A percentile compares a stretch with the other conserved stretches of the same genome.
Evolutionary conservation across 1,139 yeast species (phyloP).

Genomic region (Pneumocystis wakefieldiae): DNA sequence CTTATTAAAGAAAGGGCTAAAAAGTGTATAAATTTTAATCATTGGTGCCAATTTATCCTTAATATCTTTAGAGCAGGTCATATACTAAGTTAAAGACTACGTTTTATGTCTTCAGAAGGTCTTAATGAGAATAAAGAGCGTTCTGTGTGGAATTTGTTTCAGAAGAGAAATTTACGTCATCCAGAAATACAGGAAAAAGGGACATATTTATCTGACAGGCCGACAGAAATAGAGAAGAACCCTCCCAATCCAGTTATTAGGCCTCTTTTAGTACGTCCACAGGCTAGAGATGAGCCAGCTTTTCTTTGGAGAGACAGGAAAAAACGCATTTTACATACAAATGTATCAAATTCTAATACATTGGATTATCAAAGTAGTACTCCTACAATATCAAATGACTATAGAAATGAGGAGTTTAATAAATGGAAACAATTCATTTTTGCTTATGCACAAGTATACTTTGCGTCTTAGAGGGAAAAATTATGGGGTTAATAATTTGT

Average conservation of each 20-base stretch:
- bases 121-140: neutral
- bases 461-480: neutral
- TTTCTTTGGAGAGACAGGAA: neutral
- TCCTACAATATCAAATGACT: neutral
- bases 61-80: too few species aligned
- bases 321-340: neutral
- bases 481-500: neutral
- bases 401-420: neutral
- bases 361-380: neutral
- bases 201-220: neutral
- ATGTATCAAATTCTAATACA: neutral
- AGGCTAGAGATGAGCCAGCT: neutral
- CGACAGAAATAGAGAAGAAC: neutral
- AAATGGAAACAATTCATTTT: neutral
- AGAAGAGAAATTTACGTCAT: neutral
- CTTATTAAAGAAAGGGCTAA: too few species aligned
- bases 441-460: slow-evolving; percentile 1
- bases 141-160: neutral
- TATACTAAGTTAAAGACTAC: neutral
- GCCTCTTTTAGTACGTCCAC: neutral
- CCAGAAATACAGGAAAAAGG: neutral
- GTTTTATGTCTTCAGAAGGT: neutral
- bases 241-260: neutral
- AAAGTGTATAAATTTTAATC: too few species aligned
- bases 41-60: too few species aligned